Evolutionary conservation across 148 eudicot genomes (phyloP), one percentile per base, ranked within the genome.

Genomic region (Rhododendron mucronatum): DNA sequence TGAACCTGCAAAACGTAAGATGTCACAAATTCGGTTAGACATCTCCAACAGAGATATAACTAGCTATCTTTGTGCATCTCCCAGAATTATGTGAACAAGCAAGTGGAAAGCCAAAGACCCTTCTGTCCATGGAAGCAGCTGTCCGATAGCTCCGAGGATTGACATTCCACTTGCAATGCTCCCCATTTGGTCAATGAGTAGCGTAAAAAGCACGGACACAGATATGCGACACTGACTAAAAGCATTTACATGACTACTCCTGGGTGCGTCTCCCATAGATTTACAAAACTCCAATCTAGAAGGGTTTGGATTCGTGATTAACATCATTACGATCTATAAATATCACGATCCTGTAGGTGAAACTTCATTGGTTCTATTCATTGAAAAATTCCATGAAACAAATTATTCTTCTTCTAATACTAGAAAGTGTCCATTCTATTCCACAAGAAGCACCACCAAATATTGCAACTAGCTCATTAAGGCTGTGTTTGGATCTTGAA

Each of bases 1-100:
- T 13, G 98, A 92, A 86, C 97, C 99, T 96, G 94, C 51, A 87
- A 48, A 63, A 8, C 53, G 20, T 30, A 28, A 59, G n/a, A 51
- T 15, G 47, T 82, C 23, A 10, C 3, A 21, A 45, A n/a, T 33
- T 50, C 30, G 23, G 20, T 50, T 50, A 71, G 50, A 67, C 5
- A 26, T 26, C 74, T 71, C 20, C 76, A 33, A 71, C 76, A 30
- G 18, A 47, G 12, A 47, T 13, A 44, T 3, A 26, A 30, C 57
- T 30, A 51, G 12, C 63, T 30, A 30, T 50, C 65, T 30, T 80
- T 35, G 21, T 67, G 21, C 53, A 7, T 83, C 55, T 5, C 39
- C 71, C 30, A 7, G 39, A 67, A 26, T 13, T 41, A 65, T 63
- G 85, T 45, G 18, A 23, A 44, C 77, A 47, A 67, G 26, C 78